Evolutionary conservation across 495 filamentous ascomycete species (phyloP), one percentile per base, ranked within the genome.

Genomic region (Neurospora sp.): DNA sequence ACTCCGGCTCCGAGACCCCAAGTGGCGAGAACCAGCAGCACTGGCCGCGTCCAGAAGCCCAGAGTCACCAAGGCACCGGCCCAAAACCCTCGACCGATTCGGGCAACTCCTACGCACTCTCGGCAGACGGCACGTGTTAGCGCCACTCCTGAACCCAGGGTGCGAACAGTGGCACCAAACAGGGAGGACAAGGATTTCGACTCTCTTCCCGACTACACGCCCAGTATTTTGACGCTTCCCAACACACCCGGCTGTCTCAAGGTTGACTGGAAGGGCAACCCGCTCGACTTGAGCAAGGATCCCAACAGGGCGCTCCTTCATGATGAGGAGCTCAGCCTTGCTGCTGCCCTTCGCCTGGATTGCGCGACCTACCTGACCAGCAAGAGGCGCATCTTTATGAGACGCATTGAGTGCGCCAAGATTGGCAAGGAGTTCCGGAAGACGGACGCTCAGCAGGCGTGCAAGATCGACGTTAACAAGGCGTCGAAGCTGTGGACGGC

Each of bases 381-480:
- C 85, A 99, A 99, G 87, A 90, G 96, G 75, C 89, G 94, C 41
- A 97, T 99, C 81, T 98, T 99, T 78, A 84, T 91, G 40, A 89
- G 89, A 71, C 90, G 93, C 38, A 86, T 93, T 70, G 88, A 91
- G 69, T 88, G 91, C 31, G 82, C 93, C 59, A 82, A 82, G 69
- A 89, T 90, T 69, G 87, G 88, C 77, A 96, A 97, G 82, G 92
- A 96, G 78, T 99, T 99, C 79, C 88, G 93, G 75, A 99, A 98
- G 89, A 98, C 96, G n/a, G 93, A 97, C 80, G 93, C 94, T 40
- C 96, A 99, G 81, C 93, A 97, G 81, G 93, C 93, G 37, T 97
- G 94, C 88, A 96, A 96, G 86, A 97, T 98, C 74, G 96, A 99
- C 80, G 96, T 98, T 81, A 98, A 98, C 85, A 99, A 99, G 86